Evolutionary conservation across 2,329 filamentous ascomycete genomes (phyloP).

Genomic region (Colletotrichum lupini): DNA sequence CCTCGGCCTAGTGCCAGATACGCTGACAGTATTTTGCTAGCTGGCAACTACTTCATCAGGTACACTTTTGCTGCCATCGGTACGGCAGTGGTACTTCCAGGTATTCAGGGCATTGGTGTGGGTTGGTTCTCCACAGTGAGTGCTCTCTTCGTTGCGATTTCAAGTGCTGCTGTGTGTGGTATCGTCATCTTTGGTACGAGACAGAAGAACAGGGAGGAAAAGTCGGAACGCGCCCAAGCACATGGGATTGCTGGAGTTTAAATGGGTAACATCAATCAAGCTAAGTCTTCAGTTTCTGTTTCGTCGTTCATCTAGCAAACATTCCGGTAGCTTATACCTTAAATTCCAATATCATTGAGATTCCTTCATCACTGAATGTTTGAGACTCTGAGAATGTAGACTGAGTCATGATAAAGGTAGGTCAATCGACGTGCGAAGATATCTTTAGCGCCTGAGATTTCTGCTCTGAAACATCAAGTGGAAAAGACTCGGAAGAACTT

Average conservation of each 20-base stretch:
- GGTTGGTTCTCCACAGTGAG: conserved; percentile 84
- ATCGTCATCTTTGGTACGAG: conserved; percentile 25
- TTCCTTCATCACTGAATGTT: neutral
- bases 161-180: conserved; percentile 26
- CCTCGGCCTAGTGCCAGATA: too few species aligned
- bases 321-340: neutral
- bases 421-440: too few species aligned
- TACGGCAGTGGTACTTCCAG: conserved; percentile 78
- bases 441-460: neutral
- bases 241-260: neutral
- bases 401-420: too few species aligned
- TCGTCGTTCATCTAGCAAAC: neutral
- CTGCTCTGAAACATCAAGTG: neutral
- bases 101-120: conserved; percentile 77
- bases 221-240: conserved; percentile 1
- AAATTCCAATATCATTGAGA: neutral
- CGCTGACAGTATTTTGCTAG: conserved; percentile 42
- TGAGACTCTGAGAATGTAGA: too few species aligned
- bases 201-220: neutral
- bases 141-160: conserved; percentile 26
- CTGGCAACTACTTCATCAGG: conserved; percentile 82
- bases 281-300: neutral
- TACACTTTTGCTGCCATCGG: conserved; percentile 80
- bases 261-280: neutral
- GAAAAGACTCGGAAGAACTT: neutral